phyloP scores from a whole-genome alignment of 2,329 filamentous ascomycete species.

The Stromatinia cepivora region DNA sequence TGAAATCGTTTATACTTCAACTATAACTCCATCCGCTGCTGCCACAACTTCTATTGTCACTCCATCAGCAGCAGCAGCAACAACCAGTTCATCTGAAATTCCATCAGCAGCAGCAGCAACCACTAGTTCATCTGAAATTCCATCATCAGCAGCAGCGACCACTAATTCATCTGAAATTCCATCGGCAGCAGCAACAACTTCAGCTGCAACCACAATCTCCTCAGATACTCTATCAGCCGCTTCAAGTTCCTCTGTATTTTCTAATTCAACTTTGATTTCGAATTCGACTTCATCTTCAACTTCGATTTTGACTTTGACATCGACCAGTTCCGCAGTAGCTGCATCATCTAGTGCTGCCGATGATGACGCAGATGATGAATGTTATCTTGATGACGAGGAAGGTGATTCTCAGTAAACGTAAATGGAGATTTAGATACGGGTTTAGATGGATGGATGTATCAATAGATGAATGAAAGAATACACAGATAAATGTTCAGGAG shows the following conservation, averaged over 20 bases:
- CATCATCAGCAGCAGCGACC: not conserved
- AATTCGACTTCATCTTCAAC: not conserved
- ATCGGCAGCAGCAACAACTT: not conserved
- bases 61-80: not conserved
- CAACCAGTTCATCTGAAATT: not conserved
- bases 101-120: not conserved
- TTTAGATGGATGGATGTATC: not conserved
- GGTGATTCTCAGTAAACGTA: not conserved
- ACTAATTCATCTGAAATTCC: not conserved
- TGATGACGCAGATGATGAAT: not conserved
- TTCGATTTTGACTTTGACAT: not conserved
- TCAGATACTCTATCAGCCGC: not conserved
- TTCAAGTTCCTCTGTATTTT: too few relatives aligned
- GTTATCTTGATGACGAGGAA: not conserved
- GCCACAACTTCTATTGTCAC: not conserved
- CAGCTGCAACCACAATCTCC: not conserved
- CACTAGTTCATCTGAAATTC: not conserved
- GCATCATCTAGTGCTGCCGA: not conserved
- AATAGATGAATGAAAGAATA: not conserved
- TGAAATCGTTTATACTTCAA: constrained; percentile 2
- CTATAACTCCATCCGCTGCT: not conserved
- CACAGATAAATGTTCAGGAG: not conserved
- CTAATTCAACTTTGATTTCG: not conserved
- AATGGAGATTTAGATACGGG: not conserved
- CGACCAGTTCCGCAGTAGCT: not conserved